Conservation (phyloP, 371 early-diverging fungal species). For the Haplosporangium sp. region DNA sequence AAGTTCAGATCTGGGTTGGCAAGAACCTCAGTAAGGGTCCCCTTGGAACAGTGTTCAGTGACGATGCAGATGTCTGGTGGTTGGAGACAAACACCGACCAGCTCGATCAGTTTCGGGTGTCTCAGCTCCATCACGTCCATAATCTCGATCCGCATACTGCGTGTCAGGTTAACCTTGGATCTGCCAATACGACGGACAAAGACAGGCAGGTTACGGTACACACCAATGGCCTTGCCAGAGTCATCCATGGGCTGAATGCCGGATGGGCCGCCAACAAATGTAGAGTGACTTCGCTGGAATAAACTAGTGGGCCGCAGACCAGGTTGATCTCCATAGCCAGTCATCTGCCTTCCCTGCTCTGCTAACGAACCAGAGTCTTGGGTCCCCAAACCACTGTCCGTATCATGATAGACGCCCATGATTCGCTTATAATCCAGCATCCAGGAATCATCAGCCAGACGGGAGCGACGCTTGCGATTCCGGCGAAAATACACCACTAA, state of each 20-base stretch:
- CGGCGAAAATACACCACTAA: constrained; percentile 14
- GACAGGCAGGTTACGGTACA: constrained; percentile 51
- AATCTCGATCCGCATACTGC: constrained; percentile 38
- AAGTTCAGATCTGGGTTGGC: constrained; percentile 62
- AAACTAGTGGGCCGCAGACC: constrained; percentile 27
- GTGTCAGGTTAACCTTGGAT: constrained; percentile 43
- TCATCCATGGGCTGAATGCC: constrained; percentile 54
- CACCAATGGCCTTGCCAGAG: constrained; percentile 44
- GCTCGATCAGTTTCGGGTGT: constrained; percentile 59
- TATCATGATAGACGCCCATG: constrained; percentile 49
- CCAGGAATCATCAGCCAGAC: constrained; percentile 51
- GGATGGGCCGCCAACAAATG: constrained; percentile 40
- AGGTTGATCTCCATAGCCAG: background rate
- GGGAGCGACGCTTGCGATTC: constrained; percentile 32
- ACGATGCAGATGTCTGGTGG: constrained; percentile 59
- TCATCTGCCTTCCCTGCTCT: constrained; percentile 7
- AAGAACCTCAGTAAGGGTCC: constrained; percentile 58
- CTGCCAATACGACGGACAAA: constrained; percentile 52
- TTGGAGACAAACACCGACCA: constrained; percentile 59
- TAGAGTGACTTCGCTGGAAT: constrained; percentile 51
- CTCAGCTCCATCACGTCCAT: constrained; percentile 57
- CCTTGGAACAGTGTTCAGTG: constrained; percentile 59
- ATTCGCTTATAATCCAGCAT: constrained; percentile 47
- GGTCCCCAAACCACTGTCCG: constrained; percentile 38
- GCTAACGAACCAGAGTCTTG: constrained; percentile 30